Percentiles rank a stretch among this genome's conserved stretches.
Evolutionary conservation across 192 early-diverging fungal species (phyloP).

Genomic region (Podila verticillata): DNA sequence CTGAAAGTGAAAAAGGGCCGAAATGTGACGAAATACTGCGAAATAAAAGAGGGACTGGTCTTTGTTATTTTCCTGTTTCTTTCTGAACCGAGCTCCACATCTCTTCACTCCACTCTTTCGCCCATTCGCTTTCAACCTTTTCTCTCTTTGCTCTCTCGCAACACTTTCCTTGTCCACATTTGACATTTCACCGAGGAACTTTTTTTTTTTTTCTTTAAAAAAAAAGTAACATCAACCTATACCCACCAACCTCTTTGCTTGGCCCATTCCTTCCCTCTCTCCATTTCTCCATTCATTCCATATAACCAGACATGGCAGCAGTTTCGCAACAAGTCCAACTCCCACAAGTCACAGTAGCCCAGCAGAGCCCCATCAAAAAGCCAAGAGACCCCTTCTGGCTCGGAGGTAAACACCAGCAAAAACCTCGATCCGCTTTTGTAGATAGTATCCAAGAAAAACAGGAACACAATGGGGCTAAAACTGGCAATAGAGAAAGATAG

Average conservation of each 20-base stretch:
- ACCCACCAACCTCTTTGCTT: neutral
- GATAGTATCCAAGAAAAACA: no score
- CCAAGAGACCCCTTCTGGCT: constrained; percentile 60
- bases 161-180: neutral
- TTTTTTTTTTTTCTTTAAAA: neutral
- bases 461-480: no score
- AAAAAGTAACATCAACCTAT: neutral
- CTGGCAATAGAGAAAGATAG: neutral
- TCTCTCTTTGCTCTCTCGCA: constrained; percentile 1
- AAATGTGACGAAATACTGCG: no score
- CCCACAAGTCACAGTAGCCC: constrained; percentile 14
- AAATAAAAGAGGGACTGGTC: no score
- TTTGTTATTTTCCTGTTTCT: neutral
- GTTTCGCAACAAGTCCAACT: constrained; percentile 10
- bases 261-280: neutral
- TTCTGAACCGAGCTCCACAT: neutral
- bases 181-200: neutral
- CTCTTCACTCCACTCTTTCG: neutral
- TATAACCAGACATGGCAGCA: neutral
- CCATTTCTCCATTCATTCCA: neutral
- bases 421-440: no score
- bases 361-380: constrained; percentile 15
- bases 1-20: no score
- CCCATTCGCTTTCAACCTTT: neutral
- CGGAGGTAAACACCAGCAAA: constrained; percentile 51